Evolutionary conservation across 1,139 yeast genomes (phyloP).

Genomic region (Starmera stellimalicola): DNA sequence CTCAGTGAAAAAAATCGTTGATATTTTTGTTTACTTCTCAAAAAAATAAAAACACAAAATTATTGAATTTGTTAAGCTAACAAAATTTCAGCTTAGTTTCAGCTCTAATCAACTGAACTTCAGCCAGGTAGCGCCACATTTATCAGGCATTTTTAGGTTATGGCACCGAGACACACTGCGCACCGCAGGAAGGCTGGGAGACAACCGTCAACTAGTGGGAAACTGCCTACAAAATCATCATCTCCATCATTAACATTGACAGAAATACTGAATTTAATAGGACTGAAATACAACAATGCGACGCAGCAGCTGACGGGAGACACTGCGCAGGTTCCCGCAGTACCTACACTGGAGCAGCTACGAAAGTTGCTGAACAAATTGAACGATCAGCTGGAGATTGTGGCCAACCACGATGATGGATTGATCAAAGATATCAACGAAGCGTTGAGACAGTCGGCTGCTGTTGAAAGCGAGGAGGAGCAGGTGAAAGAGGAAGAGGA

Average conservation of each 20-base stretch:
- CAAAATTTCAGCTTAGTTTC: too few species aligned
- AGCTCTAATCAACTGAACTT: too few species aligned
- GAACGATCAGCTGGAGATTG: slow-evolving; percentile 37
- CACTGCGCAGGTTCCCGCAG: slow-evolving; percentile 38
- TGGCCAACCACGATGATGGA: slow-evolving; percentile 35
- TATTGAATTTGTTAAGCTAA: too few species aligned
- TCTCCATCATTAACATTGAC: slow-evolving; percentile 32
- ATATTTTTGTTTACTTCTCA: too few species aligned
- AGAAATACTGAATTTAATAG: slow-evolving; percentile 43
- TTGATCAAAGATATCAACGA: slow-evolving; percentile 20
- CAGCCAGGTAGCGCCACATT: too few species aligned
- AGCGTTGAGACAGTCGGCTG: slow-evolving; percentile 2
- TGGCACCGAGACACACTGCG: slow-evolving; percentile 5
- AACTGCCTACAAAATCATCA: slow-evolving; percentile 18
- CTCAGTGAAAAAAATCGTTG: too few species aligned
- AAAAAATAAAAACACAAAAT: too few species aligned
- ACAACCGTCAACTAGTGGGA: slow-evolving; percentile 7
- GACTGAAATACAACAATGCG: slow-evolving; percentile 47
- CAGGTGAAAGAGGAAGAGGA: slow-evolving; percentile 4
- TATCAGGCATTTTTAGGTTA: too few species aligned
- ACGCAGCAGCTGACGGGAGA: slow-evolving; percentile 57
- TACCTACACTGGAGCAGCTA: slow-evolving; percentile 35
- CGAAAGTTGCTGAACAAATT: slow-evolving; percentile 39
- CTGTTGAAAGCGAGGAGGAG: slow-evolving; percentile 1
- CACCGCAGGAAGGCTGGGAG: neutral